Conservation (phyloP, 2,329 filamentous ascomycete genomes). For the Trichoderma polysporum region DNA sequence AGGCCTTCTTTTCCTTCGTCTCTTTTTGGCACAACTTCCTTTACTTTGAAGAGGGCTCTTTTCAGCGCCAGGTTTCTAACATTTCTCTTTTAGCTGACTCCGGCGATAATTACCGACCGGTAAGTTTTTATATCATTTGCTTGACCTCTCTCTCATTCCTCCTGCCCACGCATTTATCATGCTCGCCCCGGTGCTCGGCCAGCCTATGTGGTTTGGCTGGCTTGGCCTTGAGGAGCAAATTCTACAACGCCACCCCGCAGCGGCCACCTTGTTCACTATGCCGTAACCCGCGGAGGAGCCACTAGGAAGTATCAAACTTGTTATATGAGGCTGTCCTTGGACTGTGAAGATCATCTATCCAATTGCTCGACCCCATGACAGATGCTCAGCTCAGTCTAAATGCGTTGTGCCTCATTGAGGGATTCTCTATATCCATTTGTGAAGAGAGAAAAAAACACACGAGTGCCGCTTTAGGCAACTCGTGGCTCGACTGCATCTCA, state of each 20-base stretch:
- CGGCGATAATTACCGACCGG: slow-evolving; percentile 61
- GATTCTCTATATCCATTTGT: background rate
- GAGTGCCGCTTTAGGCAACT: slow-evolving; percentile 1
- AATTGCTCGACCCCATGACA: background rate
- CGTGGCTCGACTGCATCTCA: background rate
- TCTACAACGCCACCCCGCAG: slow-evolving; percentile 14
- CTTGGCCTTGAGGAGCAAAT: background rate
- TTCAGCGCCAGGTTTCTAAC: slow-evolving; percentile 41
- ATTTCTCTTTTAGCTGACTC: slow-evolving; percentile 52
- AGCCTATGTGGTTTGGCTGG: background rate
- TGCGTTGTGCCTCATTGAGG: background rate
- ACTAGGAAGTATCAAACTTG: background rate
- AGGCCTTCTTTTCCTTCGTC: slow-evolving; percentile 27
- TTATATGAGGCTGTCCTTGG: background rate
- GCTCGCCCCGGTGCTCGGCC: background rate
- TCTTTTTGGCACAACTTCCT: slow-evolving; percentile 28
- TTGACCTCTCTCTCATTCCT: background rate
- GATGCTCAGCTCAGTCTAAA: background rate
- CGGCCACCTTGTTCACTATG: background rate
- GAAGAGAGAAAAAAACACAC: background rate
- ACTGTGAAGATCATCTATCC: background rate
- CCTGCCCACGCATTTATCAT: background rate
- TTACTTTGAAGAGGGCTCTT: slow-evolving; percentile 23
- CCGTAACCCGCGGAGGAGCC: background rate
- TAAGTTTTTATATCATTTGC: slow-evolving; percentile 37